Evolutionary conservation across 148 eudicot species (phyloP).

Genomic region (Dianthus caryophyllus): DNA sequence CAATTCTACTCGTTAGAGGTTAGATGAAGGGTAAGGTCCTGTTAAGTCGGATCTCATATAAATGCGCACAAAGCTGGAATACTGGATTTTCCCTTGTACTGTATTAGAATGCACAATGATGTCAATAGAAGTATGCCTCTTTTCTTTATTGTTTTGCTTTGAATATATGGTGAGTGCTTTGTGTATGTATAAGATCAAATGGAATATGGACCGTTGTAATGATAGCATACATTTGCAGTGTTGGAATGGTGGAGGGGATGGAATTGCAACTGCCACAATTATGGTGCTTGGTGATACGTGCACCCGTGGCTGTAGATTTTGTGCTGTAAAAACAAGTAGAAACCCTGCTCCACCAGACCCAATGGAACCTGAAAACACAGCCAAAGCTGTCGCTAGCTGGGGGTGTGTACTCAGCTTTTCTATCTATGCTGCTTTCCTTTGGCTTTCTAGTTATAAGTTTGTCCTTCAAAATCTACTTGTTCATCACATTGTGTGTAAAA

Average conservation of each 20-base stretch:
- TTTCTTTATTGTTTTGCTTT: background rate
- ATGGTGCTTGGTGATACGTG: conserved; percentile 97
- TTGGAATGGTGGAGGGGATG: conserved; percentile 97
- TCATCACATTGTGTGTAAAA: too few relatives aligned
- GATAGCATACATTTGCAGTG: conserved; percentile 42
- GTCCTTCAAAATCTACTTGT: background rate
- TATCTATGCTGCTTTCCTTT: background rate
- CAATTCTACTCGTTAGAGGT: too few relatives aligned
- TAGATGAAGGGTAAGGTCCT: too few relatives aligned
- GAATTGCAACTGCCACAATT: conserved; percentile 92
- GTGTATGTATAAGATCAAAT: background rate
- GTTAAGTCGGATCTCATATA: too few relatives aligned
- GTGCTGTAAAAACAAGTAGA: conserved; percentile 91
- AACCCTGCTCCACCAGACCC: conserved; percentile 94
- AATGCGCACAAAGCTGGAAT: too few relatives aligned
- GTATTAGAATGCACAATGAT: background rate
- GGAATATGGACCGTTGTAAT: background rate
- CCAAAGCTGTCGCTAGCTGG: conserved; percentile 86
- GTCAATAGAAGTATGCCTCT: background rate
- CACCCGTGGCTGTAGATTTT: conserved; percentile 90
- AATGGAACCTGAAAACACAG: conserved; percentile 91
- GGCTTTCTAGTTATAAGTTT: background rate
- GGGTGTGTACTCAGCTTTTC: conserved; percentile 45
- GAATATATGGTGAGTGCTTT: background rate
- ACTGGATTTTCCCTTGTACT: too few relatives aligned